Conservation (phyloP, 495 filamentous ascomycete genomes). For the Neurospora sp. region DNA sequence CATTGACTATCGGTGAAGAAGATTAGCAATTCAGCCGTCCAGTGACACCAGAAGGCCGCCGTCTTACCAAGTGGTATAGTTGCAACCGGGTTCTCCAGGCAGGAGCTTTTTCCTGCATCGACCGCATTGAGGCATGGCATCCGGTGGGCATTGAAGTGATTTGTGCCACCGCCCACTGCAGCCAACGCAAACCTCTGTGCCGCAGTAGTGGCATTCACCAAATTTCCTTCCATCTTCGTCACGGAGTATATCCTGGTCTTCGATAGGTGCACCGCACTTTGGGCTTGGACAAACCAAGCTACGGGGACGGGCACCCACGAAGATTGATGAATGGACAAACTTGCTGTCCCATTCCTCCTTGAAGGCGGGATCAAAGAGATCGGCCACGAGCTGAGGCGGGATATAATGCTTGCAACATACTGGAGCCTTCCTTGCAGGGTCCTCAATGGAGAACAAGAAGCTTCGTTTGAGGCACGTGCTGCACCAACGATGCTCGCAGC, state of each 20-base stretch:
- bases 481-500: conserved; percentile 71
- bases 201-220: conserved; percentile 56
- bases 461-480: conserved; percentile 58
- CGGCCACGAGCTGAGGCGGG: conserved; percentile 62
- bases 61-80: conserved; percentile 76
- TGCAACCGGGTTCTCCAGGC: conserved; percentile 57
- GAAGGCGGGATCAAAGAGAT: conserved; percentile 59
- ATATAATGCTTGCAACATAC: conserved; percentile 68
- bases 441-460: conserved; percentile 62
- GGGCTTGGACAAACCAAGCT: conserved; percentile 9
- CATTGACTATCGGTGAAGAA: conserved; percentile 47
- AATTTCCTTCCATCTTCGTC: conserved; percentile 37
- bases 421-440: conserved; percentile 73
- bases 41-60: conserved; percentile 1
- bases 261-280: conserved; percentile 66
- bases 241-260: conserved; percentile 51
- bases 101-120: conserved; percentile 60
- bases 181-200: conserved; percentile 59
- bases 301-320: conserved; percentile 62
- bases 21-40: conserved; percentile 5
- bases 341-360: conserved; percentile 71
- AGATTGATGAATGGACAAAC: conserved; percentile 61
- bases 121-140: conserved; percentile 70
- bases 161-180: conserved; percentile 69
- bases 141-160: conserved; percentile 55